Conservation (phyloP, 805 yeast species). For the Candida yuanshanica region DNA sequence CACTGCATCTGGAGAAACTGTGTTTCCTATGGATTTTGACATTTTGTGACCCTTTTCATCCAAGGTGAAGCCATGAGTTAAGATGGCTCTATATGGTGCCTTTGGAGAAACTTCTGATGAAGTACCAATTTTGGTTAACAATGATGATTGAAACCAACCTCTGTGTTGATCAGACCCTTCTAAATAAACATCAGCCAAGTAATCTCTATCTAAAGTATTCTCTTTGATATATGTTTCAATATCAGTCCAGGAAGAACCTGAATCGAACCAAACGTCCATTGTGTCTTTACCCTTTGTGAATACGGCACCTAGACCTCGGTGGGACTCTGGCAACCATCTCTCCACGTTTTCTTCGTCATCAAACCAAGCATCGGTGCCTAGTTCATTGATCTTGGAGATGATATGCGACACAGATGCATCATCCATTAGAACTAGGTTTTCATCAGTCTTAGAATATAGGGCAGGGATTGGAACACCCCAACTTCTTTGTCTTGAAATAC, state of each 20-base stretch:
- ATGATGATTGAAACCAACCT: slow-evolving; percentile 97
- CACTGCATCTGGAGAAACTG: slow-evolving; percentile 61
- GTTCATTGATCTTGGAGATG: slow-evolving; percentile 45
- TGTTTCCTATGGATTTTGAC: slow-evolving; percentile 92
- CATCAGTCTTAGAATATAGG: slow-evolving; percentile 46
- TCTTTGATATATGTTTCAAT: slow-evolving; percentile 35
- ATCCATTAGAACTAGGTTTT: slow-evolving; percentile 61
- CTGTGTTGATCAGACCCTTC: slow-evolving; percentile 99
- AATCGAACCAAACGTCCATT: slow-evolving; percentile 99
- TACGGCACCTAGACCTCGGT: slow-evolving; percentile 34
- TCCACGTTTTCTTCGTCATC: slow-evolving; percentile 41
- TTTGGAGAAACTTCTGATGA: slow-evolving; percentile 16
- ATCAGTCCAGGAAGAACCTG: slow-evolving; percentile 87
- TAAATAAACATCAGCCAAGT: slow-evolving; percentile 74
- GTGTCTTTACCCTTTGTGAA: slow-evolving; percentile 77
- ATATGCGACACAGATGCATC: slow-evolving; percentile 51
- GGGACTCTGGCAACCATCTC: slow-evolving; percentile 69
- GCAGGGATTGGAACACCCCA: slow-evolving; percentile 99
- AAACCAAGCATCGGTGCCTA: slow-evolving; percentile 85
- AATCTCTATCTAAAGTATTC: slow-evolving; percentile 32
- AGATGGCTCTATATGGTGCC: slow-evolving; percentile 68
- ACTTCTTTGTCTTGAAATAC: slow-evolving; percentile 89
- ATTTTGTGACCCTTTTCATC: slow-evolving; percentile 84
- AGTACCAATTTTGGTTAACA: slow-evolving; percentile 66
- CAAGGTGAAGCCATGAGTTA: slow-evolving; percentile 91